Evolutionary conservation across 1,284 basidiomycete species (phyloP).

Genomic region (Ceratobasidium theobromae): DNA sequence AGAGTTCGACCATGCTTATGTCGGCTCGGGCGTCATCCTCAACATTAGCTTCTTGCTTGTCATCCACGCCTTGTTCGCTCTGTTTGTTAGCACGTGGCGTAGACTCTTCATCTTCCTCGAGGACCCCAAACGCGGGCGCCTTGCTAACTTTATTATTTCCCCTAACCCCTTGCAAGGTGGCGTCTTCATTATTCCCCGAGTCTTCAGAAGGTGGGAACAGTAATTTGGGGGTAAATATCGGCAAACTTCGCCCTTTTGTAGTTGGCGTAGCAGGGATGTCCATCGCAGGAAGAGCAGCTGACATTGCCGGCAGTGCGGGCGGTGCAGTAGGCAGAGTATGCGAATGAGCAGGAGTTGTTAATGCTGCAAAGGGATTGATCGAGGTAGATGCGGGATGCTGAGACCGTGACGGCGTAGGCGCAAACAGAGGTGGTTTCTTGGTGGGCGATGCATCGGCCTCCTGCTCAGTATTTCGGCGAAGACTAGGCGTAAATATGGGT

Average conservation of each 20-base stretch:
- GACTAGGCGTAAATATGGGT: slow-evolving; percentile 9
- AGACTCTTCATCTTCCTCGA: slow-evolving; percentile 12
- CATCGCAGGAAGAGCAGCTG: background rate
- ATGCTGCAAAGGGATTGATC: background rate
- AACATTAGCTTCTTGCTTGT: background rate
- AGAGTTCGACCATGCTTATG: slow-evolving; percentile 3
- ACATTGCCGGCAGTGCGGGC: background rate
- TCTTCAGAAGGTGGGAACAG: slow-evolving; percentile 2
- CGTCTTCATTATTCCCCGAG: background rate
- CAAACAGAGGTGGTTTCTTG: slow-evolving; percentile 19
- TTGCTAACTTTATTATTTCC: slow-evolving; percentile 2
- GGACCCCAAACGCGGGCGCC: slow-evolving; percentile 15
- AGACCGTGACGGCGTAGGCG: slow-evolving; percentile 4
- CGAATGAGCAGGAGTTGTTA: slow-evolving; percentile 4
- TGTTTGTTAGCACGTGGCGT: background rate
- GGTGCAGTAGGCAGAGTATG: background rate
- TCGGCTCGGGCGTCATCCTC: background rate
- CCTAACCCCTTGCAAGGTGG: background rate
- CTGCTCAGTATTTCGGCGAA: background rate
- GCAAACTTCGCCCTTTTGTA: background rate
- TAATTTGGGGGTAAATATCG: background rate
- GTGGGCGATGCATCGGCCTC: slow-evolving; percentile 1
- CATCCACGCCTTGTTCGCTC: background rate
- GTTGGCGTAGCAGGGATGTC: slow-evolving; percentile 16
- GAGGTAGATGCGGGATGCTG: background rate